Evolutionary conservation across 441 rosid species (phyloP).

Genomic region (Croton setiger): DNA sequence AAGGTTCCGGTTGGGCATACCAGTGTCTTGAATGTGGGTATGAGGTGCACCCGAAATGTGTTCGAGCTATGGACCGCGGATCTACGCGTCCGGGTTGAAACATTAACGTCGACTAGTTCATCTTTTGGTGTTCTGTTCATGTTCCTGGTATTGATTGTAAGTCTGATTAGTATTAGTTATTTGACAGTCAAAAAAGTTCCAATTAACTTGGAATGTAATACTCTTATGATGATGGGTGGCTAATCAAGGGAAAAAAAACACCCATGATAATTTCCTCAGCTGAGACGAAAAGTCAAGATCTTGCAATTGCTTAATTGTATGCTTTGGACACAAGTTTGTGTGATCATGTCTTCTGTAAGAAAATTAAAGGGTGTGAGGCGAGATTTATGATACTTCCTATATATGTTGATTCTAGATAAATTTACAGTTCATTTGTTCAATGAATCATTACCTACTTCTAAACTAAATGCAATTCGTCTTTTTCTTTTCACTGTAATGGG

Average conservation of each 20-base stretch:
- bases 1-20: conserved; percentile 63
- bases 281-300: neutral
- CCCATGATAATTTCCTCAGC: too few species aligned
- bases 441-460: too few species aligned
- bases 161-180: too few species aligned
- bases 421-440: neutral
- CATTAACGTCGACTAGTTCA: neutral
- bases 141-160: neutral
- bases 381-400: neutral
- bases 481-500: too few species aligned
- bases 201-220: neutral
- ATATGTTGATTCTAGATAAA: neutral
- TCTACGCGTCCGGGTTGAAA: conserved; percentile 2
- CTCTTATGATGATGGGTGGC: too few species aligned
- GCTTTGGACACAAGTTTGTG: neutral
- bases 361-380: neutral
- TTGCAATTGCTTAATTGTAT: too few species aligned
- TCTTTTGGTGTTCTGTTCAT: neutral
- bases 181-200: neutral
- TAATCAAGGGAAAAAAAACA: too few species aligned
- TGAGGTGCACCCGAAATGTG: conserved; percentile 62
- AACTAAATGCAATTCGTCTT: too few species aligned
- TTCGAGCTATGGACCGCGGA: conserved; percentile 26
- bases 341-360: neutral
- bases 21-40: conserved; percentile 63